These are phyloP conservation scores for Chlamydomonas sp. DNA, from an alignment of 139 green algal genomes.

Conservation along the genomic window DNA sequence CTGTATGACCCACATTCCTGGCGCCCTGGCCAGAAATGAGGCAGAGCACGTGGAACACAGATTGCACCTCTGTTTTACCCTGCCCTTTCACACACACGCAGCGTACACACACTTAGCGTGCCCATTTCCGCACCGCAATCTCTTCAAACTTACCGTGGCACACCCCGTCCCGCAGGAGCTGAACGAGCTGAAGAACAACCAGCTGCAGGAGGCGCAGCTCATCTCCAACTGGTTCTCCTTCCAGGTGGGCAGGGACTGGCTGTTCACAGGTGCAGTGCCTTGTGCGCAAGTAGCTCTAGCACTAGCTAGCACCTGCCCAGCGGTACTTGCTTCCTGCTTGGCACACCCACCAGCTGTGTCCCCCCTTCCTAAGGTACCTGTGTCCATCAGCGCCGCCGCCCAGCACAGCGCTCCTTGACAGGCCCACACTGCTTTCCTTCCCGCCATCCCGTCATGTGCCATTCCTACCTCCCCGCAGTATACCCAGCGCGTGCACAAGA, in stretches of 20 bases:
- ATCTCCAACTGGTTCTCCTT: slow-evolving; percentile 71
- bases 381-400: too few relatives aligned
- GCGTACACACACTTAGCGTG: too few relatives aligned
- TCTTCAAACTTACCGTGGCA: slow-evolving; percentile 4
- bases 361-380: neutral
- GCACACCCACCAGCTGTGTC: too few relatives aligned
- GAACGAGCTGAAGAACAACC: slow-evolving; percentile 42
- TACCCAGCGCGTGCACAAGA: slow-evolving; percentile 53
- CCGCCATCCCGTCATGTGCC: neutral
- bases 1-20: too few relatives aligned
- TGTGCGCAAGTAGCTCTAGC: neutral
- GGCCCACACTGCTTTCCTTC: neutral
- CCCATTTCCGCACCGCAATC: neutral
- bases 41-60: too few relatives aligned
- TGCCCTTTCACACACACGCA: too few relatives aligned
- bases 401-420: neutral
- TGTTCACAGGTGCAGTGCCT: neutral
- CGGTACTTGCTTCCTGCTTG: too few relatives aligned
- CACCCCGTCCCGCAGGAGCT: slow-evolving; percentile 19
- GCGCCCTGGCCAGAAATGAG: too few relatives aligned
- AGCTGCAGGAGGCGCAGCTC: slow-evolving; percentile 47
- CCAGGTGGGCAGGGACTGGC: slow-evolving; percentile 45
- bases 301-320: too few relatives aligned
- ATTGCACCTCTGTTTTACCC: too few relatives aligned
- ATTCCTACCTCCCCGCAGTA: slow-evolving; percentile 21